Evolutionary conservation across 345 rosid genomes (phyloP).

Genomic region (Anastatica hierochuntica): DNA sequence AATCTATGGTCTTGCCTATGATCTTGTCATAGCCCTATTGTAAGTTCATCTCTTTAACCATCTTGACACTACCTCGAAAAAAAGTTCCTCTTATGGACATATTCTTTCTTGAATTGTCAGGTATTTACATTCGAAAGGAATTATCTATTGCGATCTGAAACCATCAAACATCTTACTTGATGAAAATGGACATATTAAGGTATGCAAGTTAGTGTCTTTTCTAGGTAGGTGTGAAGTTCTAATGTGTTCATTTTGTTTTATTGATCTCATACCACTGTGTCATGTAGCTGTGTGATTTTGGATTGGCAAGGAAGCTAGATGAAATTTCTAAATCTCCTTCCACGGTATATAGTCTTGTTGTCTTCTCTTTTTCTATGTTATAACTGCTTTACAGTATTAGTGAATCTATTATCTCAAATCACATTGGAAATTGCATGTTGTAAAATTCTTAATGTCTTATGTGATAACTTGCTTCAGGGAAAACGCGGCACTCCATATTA

Average conservation of each 20-base stretch:
- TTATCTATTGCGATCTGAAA: constrained; percentile 85
- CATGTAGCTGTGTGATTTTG: constrained; percentile 95
- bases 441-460: background rate
- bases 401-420: constrained; percentile 4
- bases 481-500: constrained; percentile 97
- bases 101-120: constrained; percentile 29
- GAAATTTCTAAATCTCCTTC: constrained; percentile 66
- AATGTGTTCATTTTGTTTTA: constrained; percentile 5
- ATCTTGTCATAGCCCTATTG: constrained; percentile 77
- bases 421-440: background rate
- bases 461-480: constrained; percentile 55
- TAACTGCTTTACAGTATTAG: background rate
- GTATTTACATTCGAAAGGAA: constrained; percentile 81
- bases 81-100: constrained; percentile 1
- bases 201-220: constrained; percentile 16
- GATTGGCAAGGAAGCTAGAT: constrained; percentile 73
- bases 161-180: constrained; percentile 95
- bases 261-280: constrained; percentile 8
- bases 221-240: constrained; percentile 5
- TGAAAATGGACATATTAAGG: constrained; percentile 88
- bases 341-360: constrained; percentile 37
- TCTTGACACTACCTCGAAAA: background rate
- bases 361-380: background rate
- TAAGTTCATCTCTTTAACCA: constrained; percentile 32
- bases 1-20: constrained; percentile 62